These are phyloP conservation scores for Entomortierella parvispora DNA, from an alignment of 192 early-diverging fungal genomes.

Conservation along the genomic window DNA sequence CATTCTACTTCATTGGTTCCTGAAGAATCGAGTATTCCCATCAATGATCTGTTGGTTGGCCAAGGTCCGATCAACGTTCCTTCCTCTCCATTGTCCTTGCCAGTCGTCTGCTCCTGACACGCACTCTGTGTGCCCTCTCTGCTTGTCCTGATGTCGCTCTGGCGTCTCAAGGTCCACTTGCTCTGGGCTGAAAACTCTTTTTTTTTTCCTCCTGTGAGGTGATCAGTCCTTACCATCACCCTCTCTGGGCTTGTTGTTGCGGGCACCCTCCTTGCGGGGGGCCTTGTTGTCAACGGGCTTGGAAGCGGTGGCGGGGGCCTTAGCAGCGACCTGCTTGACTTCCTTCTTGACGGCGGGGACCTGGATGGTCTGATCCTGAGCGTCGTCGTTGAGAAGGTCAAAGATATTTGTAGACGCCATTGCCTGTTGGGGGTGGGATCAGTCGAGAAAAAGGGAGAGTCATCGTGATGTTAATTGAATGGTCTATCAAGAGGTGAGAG, in stretches of 20 bases:
- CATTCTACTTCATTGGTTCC: background rate
- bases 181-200: no score
- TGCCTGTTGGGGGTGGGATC: slow-evolving; percentile 24
- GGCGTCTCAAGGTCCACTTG: no score
- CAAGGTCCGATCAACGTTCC: background rate
- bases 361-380: slow-evolving; percentile 53
- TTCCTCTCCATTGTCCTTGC: no score
- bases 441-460: background rate
- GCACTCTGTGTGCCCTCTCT: no score
- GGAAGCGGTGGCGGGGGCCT: slow-evolving; percentile 36
- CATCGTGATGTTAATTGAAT: slow-evolving; percentile 32
- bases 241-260: slow-evolving; percentile 49
- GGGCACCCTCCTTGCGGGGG: slow-evolving; percentile 52
- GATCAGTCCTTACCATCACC: slow-evolving; percentile 38
- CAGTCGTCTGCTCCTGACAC: no score
- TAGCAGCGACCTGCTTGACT: slow-evolving; percentile 36
- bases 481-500: background rate
- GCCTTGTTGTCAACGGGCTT: slow-evolving; percentile 46
- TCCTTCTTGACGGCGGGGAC: slow-evolving; percentile 54
- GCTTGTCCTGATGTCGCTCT: background rate
- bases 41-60: background rate
- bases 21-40: background rate
- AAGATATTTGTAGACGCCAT: slow-evolving; percentile 57
- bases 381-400: slow-evolving; percentile 58
- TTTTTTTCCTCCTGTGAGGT: no score